Conservation (phyloP, 257 asterid genomes). For the Plantago elongata region DNA sequence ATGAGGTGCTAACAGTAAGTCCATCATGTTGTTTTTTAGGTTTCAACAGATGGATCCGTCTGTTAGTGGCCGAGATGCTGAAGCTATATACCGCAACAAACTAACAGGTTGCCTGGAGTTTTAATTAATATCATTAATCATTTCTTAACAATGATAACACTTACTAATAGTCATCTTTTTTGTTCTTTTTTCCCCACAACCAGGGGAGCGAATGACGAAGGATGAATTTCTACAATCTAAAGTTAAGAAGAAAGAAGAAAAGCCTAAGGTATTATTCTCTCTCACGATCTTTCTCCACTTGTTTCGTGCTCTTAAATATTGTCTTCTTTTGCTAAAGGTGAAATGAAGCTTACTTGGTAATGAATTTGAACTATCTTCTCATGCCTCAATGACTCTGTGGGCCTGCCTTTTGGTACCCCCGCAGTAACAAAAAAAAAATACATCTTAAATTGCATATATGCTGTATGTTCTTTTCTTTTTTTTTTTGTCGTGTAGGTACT, state of each 20-base stretch:
- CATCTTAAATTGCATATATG: too few species aligned
- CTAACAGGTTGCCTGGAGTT: slow-evolving; percentile 50
- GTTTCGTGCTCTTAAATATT: not conserved
- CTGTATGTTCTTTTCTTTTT: too few species aligned
- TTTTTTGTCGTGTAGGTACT: too few species aligned
- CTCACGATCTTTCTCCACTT: not conserved
- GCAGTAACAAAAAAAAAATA: too few species aligned
- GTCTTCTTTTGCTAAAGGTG: not conserved
- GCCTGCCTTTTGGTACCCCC: not conserved
- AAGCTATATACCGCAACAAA: slow-evolving; percentile 71
- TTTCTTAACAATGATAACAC: slow-evolving; percentile 9
- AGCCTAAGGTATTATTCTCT: slow-evolving; percentile 63
- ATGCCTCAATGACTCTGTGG: not conserved
- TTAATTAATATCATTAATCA: not conserved
- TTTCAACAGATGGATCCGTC: slow-evolving; percentile 72
- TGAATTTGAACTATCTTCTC: not conserved
- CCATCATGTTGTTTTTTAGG: slow-evolving; percentile 33
- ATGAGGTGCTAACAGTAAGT: slow-evolving; percentile 12
- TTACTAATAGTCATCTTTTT: slow-evolving; percentile 4
- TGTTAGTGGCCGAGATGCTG: slow-evolving; percentile 77
- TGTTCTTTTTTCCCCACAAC: slow-evolving; percentile 5
- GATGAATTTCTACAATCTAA: slow-evolving; percentile 58
- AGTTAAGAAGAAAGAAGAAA: slow-evolving; percentile 50
- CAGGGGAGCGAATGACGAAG: slow-evolving; percentile 83
- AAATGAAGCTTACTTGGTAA: not conserved